phyloP scores from a whole-genome alignment of 768 basidiomycete genomes.

The Pleurotus tuoliensis region DNA sequence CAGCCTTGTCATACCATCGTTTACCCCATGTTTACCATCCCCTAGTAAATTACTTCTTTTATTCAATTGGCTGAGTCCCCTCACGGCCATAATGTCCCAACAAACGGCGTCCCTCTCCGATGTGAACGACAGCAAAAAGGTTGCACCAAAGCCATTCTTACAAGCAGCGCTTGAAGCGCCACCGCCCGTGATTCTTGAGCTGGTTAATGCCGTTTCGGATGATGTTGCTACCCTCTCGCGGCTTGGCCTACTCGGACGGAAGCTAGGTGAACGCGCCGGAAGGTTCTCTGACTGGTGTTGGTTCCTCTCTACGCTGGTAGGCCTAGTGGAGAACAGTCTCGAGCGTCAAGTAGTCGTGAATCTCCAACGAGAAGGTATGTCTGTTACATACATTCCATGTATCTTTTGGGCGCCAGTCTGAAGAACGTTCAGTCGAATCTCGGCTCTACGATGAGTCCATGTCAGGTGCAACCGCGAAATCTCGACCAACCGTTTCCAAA shows the following conservation, averaged over 20 bases:
- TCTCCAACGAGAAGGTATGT: constrained; percentile 58
- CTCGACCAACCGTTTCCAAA: constrained; percentile 53
- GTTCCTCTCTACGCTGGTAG: constrained; percentile 75
- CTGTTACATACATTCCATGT: constrained; percentile 1
- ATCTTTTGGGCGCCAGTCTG: constrained; percentile 5
- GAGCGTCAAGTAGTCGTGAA: constrained; percentile 68
- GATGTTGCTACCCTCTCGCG: constrained; percentile 75
- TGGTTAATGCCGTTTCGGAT: constrained; percentile 71
- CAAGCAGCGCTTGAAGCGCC: constrained; percentile 75
- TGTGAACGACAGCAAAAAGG: constrained; percentile 31
- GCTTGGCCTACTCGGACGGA: constrained; percentile 65
- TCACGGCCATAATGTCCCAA: constrained; percentile 68
- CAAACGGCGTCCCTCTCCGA: constrained; percentile 59
- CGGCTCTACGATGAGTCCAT: constrained; percentile 74
- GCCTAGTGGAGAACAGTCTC: constrained; percentile 79
- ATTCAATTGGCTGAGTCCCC: constrained; percentile 81
- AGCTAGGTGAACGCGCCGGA: constrained; percentile 63
- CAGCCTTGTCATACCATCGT: background rate
- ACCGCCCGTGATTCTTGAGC: constrained; percentile 77
- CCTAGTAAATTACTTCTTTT: constrained; percentile 74
- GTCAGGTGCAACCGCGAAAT: constrained; percentile 65
- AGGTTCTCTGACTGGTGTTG: constrained; percentile 85
- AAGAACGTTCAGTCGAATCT: constrained; percentile 51
- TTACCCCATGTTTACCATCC: background rate
- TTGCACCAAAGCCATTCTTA: constrained; percentile 52